phyloP scores from a whole-genome alignment of 495 filamentous ascomycete genomes.

The Trichocladium antarcticum region DNA sequence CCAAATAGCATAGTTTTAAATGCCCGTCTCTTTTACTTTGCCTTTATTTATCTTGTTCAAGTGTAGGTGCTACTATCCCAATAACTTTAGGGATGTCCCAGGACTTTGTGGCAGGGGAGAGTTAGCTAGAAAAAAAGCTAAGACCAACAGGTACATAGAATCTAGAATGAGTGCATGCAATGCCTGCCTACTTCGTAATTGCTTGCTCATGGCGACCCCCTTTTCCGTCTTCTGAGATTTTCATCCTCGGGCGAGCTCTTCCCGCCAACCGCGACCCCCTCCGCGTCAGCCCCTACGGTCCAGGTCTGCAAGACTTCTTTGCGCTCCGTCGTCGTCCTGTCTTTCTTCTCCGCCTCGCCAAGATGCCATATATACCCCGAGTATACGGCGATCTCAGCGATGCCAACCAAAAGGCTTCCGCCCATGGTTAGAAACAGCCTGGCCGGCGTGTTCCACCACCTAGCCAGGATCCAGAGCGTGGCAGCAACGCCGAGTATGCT shows the following conservation, averaged over 20 bases:
- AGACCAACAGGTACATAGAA: too few relatives aligned
- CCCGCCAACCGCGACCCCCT: slow-evolving; percentile 25
- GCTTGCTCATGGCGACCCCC: neutral
- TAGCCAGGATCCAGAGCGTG: slow-evolving; percentile 61
- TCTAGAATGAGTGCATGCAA: too few relatives aligned
- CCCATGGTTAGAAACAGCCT: slow-evolving; percentile 59
- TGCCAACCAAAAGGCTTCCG: slow-evolving; percentile 57
- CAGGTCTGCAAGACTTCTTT: slow-evolving; percentile 60
- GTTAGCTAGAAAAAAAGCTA: too few relatives aligned
- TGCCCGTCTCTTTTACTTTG: too few relatives aligned
- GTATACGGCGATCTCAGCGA: slow-evolving; percentile 84
- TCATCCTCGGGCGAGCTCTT: slow-evolving; percentile 13
- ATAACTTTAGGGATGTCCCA: too few relatives aligned
- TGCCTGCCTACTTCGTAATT: too few relatives aligned
- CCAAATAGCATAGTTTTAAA: too few relatives aligned
- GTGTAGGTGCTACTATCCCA: too few relatives aligned
- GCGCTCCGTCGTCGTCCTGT: slow-evolving; percentile 53
- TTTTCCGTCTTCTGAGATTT: slow-evolving; percentile 23
- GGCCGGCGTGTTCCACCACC: slow-evolving; percentile 57
- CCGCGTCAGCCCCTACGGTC: slow-evolving; percentile 38
- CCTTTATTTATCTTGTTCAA: too few relatives aligned
- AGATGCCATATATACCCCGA: slow-evolving; percentile 73
- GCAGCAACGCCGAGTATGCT: slow-evolving; percentile 59
- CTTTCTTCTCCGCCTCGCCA: slow-evolving; percentile 55
- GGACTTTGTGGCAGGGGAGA: too few relatives aligned